Conservation (phyloP, 768 basidiomycete species). For the Postia placenta region DNA sequence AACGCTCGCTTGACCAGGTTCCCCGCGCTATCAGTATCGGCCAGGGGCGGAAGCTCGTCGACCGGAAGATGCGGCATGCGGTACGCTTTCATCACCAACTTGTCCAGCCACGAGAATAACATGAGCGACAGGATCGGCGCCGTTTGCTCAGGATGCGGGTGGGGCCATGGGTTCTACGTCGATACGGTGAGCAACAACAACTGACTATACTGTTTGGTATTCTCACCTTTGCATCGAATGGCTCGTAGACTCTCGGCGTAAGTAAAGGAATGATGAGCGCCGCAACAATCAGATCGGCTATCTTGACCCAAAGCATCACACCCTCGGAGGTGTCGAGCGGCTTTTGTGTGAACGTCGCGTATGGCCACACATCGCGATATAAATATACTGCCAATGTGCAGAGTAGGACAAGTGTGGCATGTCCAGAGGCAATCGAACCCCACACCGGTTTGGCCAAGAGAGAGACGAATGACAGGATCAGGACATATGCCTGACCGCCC, state of each 20-base stretch:
- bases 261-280: conserved; percentile 46
- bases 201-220: conserved; percentile 4
- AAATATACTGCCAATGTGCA: conserved; percentile 40
- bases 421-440: conserved; percentile 16
- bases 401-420: conserved; percentile 43
- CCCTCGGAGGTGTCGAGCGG: conserved; percentile 46
- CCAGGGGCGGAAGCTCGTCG: conserved; percentile 39
- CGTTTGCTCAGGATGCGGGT: conserved; percentile 24
- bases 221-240: conserved; percentile 45
- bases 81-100: conserved; percentile 37
- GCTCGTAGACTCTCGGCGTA: conserved; percentile 47
- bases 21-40: conserved; percentile 37
- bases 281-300: conserved; percentile 35
- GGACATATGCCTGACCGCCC: conserved; percentile 14
- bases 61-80: conserved; percentile 37
- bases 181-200: conserved; percentile 10
- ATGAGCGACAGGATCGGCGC: conserved; percentile 26
- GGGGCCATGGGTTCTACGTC: conserved; percentile 13
- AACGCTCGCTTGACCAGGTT: conserved; percentile 29
- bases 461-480: background rate
- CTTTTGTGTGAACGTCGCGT: conserved; percentile 40
- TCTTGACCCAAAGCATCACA: conserved; percentile 45
- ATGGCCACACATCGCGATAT: conserved; percentile 53
- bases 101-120: conserved; percentile 48
- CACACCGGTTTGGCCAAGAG: background rate